Evolutionary conservation across 352 stramenopile species (phyloP).

Genomic region (Globisporangium uncinulatum): DNA sequence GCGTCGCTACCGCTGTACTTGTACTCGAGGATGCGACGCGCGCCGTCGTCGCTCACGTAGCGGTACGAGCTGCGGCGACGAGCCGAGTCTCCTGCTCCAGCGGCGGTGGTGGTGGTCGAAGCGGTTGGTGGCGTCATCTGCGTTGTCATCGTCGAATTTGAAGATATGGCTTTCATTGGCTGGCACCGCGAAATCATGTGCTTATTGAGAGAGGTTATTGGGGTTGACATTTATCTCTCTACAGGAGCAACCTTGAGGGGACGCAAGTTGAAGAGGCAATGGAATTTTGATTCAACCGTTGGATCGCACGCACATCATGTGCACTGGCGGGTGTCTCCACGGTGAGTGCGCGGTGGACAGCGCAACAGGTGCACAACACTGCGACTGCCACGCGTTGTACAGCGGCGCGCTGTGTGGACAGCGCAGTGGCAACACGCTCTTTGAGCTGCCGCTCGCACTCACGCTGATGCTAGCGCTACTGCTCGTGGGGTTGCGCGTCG

Average conservation of each 20-base stretch:
- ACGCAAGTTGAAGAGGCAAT: not conserved
- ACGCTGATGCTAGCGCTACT: slow-evolving; percentile 32
- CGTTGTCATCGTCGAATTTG: not conserved
- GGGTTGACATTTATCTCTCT: not conserved
- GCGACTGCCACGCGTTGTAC: slow-evolving; percentile 43
- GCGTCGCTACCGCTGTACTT: slow-evolving; percentile 85
- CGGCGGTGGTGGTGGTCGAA: not conserved
- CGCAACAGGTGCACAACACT: slow-evolving; percentile 17
- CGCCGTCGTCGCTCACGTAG: slow-evolving; percentile 70
- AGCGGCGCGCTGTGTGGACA: slow-evolving; percentile 38
- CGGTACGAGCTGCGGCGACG: slow-evolving; percentile 24
- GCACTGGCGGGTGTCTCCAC: slow-evolving; percentile 36
- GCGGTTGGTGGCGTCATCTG: not conserved
- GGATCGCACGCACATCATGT: not conserved
- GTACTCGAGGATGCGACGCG: slow-evolving; percentile 64
- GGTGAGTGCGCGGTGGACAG: slow-evolving; percentile 24
- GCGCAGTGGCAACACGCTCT: slow-evolving; percentile 32
- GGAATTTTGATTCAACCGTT: no score
- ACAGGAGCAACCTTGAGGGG: not conserved
- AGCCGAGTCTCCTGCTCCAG: no score
- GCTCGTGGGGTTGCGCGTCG: slow-evolving; percentile 25
- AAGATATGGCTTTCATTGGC: no score
- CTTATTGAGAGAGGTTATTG: no score
- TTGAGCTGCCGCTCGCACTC: slow-evolving; percentile 45
- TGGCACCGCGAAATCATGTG: no score